These are phyloP conservation scores for Neoboletus magnificus DNA, from an alignment of 768 basidiomycete genomes.

Conservation along the genomic window DNA sequence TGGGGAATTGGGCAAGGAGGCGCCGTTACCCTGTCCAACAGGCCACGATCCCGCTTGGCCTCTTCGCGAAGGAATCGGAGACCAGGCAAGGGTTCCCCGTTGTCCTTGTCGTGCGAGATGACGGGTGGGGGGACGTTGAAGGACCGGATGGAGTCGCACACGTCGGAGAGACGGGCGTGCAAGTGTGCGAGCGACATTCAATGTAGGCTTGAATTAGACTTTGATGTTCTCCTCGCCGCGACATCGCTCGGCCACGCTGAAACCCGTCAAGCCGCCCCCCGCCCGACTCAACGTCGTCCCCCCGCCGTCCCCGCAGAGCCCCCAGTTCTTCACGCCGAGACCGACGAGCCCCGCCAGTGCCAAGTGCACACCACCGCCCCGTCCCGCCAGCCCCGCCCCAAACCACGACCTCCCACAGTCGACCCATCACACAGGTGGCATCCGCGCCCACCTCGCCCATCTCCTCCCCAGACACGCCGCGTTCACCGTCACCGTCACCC, in stretches of 20 bases:
- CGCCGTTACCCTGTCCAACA: constrained; percentile 9
- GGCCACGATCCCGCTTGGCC: constrained; percentile 44
- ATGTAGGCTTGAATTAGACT: neutral
- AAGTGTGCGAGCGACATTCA: neutral
- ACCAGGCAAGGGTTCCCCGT: constrained; percentile 34
- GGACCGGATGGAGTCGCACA: constrained; percentile 7
- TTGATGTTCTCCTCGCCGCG: constrained; percentile 4
- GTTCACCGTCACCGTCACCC: constrained; percentile 56
- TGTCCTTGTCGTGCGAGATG: constrained; percentile 15
- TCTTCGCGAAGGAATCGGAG: constrained; percentile 39
- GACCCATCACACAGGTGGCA: constrained; percentile 1
- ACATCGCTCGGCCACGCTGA: constrained; percentile 22
- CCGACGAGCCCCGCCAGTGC: neutral
- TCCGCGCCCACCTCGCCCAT: constrained; percentile 60
- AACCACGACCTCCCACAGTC: neutral
- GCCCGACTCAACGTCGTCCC: neutral
- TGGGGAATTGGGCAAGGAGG: neutral
- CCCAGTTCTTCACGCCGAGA: neutral
- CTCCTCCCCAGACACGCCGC: constrained; percentile 63
- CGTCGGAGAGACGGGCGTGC: neutral
- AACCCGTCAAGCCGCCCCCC: neutral
- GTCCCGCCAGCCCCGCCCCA: constrained; percentile 2
- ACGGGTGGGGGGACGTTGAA: constrained; percentile 33
- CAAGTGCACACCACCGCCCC: neutral
- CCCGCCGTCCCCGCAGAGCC: neutral